phyloP scores from a whole-genome alignment of 140 eudicot genomes.

The Eryngium alpinum region DNA sequence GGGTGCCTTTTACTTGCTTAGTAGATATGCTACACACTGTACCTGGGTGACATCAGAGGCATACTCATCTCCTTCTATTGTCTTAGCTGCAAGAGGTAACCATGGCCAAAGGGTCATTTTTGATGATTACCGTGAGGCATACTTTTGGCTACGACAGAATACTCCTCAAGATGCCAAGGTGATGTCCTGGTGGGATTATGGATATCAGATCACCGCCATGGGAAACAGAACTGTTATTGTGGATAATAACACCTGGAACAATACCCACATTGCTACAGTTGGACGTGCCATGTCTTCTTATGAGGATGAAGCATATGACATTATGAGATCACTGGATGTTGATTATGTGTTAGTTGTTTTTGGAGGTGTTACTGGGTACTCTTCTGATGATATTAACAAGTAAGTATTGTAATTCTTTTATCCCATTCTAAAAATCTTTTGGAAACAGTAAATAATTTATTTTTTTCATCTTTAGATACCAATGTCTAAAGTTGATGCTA shows the following conservation, averaged over 20 bases:
- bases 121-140: constrained; percentile 13
- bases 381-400: constrained; percentile 19
- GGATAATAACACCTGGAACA: constrained; percentile 59
- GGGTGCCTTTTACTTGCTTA: constrained; percentile 79
- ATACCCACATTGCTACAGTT: constrained; percentile 18
- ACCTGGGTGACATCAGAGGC: constrained; percentile 18
- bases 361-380: constrained; percentile 16
- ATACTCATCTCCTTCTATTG: constrained; percentile 15
- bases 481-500: background rate
- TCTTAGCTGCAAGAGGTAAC: constrained; percentile 16
- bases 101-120: constrained; percentile 16
- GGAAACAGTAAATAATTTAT: no score
- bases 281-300: constrained; percentile 17
- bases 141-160: constrained; percentile 13
- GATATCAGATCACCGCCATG: constrained; percentile 41
- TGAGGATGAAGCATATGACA: constrained; percentile 19
- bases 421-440: background rate
- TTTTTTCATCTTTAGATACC: background rate
- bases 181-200: constrained; percentile 65
- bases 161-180: constrained; percentile 17
- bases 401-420: background rate
- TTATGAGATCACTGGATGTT: constrained; percentile 16
- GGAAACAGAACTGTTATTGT: constrained; percentile 16
- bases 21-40: constrained; percentile 84
- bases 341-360: constrained; percentile 16